phyloP scores from a whole-genome alignment of 1,284 basidiomycete species.

The Gomphus sp. region DNA sequence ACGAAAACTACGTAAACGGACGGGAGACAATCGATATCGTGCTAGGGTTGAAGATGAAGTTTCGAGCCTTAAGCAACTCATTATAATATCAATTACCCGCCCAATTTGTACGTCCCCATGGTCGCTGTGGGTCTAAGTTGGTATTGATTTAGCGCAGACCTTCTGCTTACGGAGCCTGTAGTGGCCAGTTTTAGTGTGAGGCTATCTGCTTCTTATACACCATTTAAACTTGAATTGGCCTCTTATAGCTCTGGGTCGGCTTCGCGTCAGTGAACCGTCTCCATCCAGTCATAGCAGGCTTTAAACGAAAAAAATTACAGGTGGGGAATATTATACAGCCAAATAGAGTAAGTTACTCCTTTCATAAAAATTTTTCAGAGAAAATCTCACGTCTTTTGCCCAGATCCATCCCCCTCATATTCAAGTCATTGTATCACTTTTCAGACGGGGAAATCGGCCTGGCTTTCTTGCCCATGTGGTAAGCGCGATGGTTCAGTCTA shows the following conservation, averaged over 20 bases:
- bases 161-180: conserved; percentile 68
- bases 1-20: conserved; percentile 48
- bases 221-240: not conserved
- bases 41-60: conserved; percentile 58
- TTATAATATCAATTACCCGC: conserved; percentile 59
- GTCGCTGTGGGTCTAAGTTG: not conserved
- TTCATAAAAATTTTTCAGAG: no score
- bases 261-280: conserved; percentile 35
- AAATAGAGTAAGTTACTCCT: conserved; percentile 43
- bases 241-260: conserved; percentile 57
- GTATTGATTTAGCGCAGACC: conserved; percentile 26
- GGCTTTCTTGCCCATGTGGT: conserved; percentile 53
- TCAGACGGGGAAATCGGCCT: conserved; percentile 54
- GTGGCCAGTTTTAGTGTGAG: conserved; percentile 65
- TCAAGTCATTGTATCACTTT: conserved; percentile 55
- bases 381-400: not conserved
- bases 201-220: not conserved
- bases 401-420: conserved; percentile 56
- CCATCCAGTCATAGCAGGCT: not conserved
- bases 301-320: not conserved
- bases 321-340: conserved; percentile 65
- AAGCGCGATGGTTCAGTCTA: conserved; percentile 18
- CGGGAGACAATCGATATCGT: conserved; percentile 50
- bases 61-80: conserved; percentile 41
- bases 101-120: conserved; percentile 44